These are phyloP conservation scores for Emericellopsis terricola DNA, from an alignment of 495 filamentous ascomycete species.

Conservation along the genomic window DNA sequence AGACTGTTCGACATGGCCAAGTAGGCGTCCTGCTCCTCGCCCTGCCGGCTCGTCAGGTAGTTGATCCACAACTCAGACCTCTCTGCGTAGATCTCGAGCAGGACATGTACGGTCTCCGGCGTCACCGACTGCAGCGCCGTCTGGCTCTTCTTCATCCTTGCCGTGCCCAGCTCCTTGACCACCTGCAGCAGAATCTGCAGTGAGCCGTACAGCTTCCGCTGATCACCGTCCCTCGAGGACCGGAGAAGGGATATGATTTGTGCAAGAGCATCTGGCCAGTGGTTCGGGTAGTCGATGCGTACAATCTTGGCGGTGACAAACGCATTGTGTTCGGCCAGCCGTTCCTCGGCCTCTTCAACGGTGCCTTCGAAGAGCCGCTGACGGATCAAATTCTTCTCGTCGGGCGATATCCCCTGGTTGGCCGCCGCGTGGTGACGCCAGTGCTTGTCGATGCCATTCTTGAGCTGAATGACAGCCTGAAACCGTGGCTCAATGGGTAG, in stretches of 20 bases:
- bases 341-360: slow-evolving; percentile 50
- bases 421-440: slow-evolving; percentile 61
- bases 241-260: slow-evolving; percentile 44
- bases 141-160: slow-evolving; percentile 49
- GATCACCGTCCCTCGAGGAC: slow-evolving; percentile 21
- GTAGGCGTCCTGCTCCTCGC: slow-evolving; percentile 37
- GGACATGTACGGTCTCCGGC: slow-evolving; percentile 60
- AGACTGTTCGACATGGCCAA: slow-evolving; percentile 57
- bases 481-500: slow-evolving; percentile 62
- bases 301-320: slow-evolving; percentile 75
- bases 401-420: slow-evolving; percentile 47
- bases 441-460: slow-evolving; percentile 87
- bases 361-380: slow-evolving; percentile 51
- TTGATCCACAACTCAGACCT: slow-evolving; percentile 54
- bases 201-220: slow-evolving; percentile 42
- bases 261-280: slow-evolving; percentile 51
- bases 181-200: slow-evolving; percentile 66
- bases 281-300: slow-evolving; percentile 69
- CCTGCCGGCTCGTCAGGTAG: slow-evolving; percentile 27
- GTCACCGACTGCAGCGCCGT: slow-evolving; percentile 54
- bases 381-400: slow-evolving; percentile 60
- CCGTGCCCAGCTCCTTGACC: slow-evolving; percentile 77
- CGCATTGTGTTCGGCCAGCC: slow-evolving; percentile 70
- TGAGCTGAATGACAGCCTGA: slow-evolving; percentile 82
- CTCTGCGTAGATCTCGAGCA: slow-evolving; percentile 59